These are phyloP conservation scores for Penicillium fimorum DNA, from an alignment of 495 filamentous ascomycete species.

Conservation along the genomic window DNA sequence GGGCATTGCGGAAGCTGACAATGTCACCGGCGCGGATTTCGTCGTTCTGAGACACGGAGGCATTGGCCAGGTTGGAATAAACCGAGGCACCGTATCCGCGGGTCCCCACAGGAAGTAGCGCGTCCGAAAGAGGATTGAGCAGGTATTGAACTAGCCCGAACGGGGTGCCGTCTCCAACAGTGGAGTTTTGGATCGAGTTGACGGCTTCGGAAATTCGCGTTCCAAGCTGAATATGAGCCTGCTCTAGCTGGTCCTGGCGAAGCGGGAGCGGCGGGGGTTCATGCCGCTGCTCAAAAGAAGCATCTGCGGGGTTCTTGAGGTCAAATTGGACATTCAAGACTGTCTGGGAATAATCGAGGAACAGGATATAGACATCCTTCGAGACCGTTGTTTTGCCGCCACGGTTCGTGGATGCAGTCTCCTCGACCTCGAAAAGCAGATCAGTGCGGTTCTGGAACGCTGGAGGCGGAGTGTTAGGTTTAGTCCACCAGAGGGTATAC, in stretches of 20 bases:
- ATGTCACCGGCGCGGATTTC: conserved; percentile 95
- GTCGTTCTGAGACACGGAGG: conserved; percentile 81
- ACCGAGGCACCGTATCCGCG: conserved; percentile 89
- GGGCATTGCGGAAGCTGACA: conserved; percentile 88
- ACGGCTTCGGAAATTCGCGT: conserved; percentile 68
- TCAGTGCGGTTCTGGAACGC: conserved; percentile 80
- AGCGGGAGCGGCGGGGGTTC: conserved; percentile 76
- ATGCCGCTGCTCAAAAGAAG: conserved; percentile 78
- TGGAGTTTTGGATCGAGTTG: conserved; percentile 66
- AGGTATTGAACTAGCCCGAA: conserved; percentile 75
- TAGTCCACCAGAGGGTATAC: conserved; percentile 78
- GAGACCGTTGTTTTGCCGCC: conserved; percentile 67
- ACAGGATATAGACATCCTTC: conserved; percentile 82
- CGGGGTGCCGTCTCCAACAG: conserved; percentile 81
- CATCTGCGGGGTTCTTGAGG: conserved; percentile 66
- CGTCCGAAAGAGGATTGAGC: conserved; percentile 67
- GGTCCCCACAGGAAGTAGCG: conserved; percentile 76
- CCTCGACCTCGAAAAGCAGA: conserved; percentile 78
- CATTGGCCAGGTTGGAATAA: conserved; percentile 92
- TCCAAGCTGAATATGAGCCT: conserved; percentile 75
- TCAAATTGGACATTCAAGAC: conserved; percentile 81
- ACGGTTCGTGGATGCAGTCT: conserved; percentile 64
- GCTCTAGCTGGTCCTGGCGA: conserved; percentile 92
- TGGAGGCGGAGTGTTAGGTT: conserved; percentile 69
- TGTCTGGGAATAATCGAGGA: conserved; percentile 94